Percentiles rank a stretch among this genome's conserved stretches.
phyloP scores from a whole-genome alignment of 805 yeast species.

The Candida schatavii region DNA sequence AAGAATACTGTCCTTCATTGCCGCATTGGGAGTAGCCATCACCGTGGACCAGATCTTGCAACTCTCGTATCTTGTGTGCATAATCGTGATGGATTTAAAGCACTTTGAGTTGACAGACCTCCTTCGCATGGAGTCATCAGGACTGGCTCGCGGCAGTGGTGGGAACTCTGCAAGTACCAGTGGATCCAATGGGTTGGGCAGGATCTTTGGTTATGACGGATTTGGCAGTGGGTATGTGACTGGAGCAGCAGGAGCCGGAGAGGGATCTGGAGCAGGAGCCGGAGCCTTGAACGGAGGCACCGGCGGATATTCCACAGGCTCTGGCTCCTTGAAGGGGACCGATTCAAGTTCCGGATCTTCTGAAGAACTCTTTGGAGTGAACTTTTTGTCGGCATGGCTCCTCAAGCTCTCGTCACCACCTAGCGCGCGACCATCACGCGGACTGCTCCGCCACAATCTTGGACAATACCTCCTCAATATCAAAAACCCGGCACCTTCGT shows the following conservation, averaged over 20 bases:
- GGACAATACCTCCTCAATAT: conserved; percentile 34
- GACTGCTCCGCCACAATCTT: conserved; percentile 23
- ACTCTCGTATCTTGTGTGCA: conserved; percentile 60
- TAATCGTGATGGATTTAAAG: conserved; percentile 64
- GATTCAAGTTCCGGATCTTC: background rate
- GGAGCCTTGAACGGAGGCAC: background rate
- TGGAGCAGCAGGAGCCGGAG: conserved; percentile 1
- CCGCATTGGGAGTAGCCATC: conserved; percentile 40
- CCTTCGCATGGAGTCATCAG: conserved; percentile 15
- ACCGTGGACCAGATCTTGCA: conserved; percentile 60
- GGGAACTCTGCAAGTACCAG: no score
- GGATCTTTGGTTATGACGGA: no score
- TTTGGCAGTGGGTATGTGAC: no score
- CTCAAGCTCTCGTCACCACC: conserved; percentile 14
- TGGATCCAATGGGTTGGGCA: no score
- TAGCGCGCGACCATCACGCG: conserved; percentile 14
- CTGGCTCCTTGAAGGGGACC: conserved; percentile 12
- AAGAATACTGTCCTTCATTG: background rate
- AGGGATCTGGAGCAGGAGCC: background rate
- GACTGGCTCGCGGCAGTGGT: no score
- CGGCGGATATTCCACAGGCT: background rate
- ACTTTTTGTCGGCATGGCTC: conserved; percentile 23
- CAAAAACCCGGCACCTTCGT: conserved; percentile 35
- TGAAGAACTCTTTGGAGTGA: conserved; percentile 21
- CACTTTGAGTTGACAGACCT: conserved; percentile 61